Evolutionary conservation across 495 filamentous ascomycete species (phyloP).

Genomic region (Aspergillus affinis): DNA sequence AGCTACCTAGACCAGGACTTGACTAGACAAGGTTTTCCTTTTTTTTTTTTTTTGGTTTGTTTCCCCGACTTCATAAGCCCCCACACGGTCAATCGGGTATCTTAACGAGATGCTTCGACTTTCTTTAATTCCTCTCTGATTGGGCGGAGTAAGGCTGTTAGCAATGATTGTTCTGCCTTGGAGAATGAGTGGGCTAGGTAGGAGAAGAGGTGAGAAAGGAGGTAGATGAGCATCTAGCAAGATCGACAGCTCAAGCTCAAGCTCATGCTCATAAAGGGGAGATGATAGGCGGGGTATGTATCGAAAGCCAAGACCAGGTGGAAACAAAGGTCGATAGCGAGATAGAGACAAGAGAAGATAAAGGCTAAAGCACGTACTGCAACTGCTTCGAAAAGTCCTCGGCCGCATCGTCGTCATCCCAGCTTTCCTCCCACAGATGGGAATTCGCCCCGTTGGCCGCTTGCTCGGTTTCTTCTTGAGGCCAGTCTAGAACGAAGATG

Average conservation of each 20-base stretch:
- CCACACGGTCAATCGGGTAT: background rate
- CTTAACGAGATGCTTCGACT: constrained; percentile 60
- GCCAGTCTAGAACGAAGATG: constrained; percentile 65
- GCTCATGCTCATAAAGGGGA: background rate
- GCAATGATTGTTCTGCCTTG: constrained; percentile 2
- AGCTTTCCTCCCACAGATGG: constrained; percentile 98
- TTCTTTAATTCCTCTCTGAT: constrained; percentile 93
- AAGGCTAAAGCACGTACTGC: constrained; percentile 58
- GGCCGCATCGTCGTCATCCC: constrained; percentile 97
- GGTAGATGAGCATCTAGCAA: too few relatives aligned
- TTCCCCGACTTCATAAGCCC: too few relatives aligned
- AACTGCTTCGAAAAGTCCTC: constrained; percentile 96
- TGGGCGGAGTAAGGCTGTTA: constrained; percentile 14
- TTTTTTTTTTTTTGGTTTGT: too few relatives aligned
- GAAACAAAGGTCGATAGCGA: background rate
- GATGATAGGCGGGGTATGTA: background rate
- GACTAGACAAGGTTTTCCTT: background rate
- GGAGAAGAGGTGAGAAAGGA: background rate
- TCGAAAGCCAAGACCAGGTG: background rate
- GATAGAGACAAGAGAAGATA: background rate
- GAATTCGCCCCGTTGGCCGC: constrained; percentile 58
- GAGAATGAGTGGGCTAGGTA: background rate
- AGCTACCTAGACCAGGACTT: background rate
- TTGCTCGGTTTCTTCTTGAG: constrained; percentile 80
- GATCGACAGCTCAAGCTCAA: background rate